Base-by-base conservation (phyloP, 495 filamentous ascomycete genomes). In the Massariosphaeria phaeospora region DNA sequence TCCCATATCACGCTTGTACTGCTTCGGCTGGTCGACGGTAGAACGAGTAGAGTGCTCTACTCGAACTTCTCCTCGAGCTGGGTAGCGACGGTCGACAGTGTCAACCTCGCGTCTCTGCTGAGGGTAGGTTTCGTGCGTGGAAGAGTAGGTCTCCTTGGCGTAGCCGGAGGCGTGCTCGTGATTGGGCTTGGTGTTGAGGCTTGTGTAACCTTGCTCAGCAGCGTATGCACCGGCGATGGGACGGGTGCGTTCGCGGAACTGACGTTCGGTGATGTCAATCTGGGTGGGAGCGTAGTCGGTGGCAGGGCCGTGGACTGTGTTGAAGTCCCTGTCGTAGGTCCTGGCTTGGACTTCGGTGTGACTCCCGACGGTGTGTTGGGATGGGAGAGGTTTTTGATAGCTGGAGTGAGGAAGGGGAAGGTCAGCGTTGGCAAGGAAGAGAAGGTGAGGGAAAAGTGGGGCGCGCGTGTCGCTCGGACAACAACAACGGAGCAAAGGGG, bases 181-280 rank as follows among this genome's bases (percentile, higher is more conserved):
- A 44, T 42, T 63, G 33, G 61, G 55, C 18, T 55, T 12, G 47
- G 55, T 52, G 45, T 26, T 52, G 57, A 65, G 60, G 67, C 65
- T 62, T 49, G 66, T 50, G 62, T 63, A 61, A 45, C 51, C 49
- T 38, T 47, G 57, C 18, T 83, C 73, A 66, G 73, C 73, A 57
- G 77, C 73, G 67, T 79, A 76, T 67, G 83, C 77, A 63, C 79
- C 78, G 65, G 77, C 77, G 78, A 84, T 78, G 46, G 86, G 84
- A 64, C 85, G 79, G 71, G 83, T 76, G 62, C 85, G 84, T 70
- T 84, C 78, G 70, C 89, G 89, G 73, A 86, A 93, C 69, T 91
- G 81, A 70, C 82, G 81, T 75, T 95, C 90, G 67, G 84, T 84
- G 58, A 85, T 69, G 79, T 96, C 90, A 70, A 95, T 79, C 65